Base-by-base conservation (phyloP, 2,329 filamentous ascomycete species). In the Pseudogymnoascus sp. region DNA sequence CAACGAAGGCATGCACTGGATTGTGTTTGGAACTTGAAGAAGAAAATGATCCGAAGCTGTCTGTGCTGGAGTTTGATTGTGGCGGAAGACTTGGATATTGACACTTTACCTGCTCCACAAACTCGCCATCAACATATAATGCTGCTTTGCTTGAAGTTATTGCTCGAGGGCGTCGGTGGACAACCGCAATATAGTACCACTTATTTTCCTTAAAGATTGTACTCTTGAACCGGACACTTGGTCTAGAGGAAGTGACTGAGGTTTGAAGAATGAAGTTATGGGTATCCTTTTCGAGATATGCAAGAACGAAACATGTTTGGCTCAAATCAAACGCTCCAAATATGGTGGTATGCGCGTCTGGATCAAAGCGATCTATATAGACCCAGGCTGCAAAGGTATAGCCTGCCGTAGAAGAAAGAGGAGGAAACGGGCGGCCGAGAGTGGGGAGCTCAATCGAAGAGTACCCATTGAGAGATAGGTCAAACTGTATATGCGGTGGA, bases 191-290 rank as follows among this genome's bases (percentile, higher is more conserved):
- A 74, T 99, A 94, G 74, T 99, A 99, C 94, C 94, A 99, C 68
- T 79, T 82, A 61, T 86, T 84, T 65, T 89, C 82, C 68, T 86
- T 79, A 71, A 99, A 97, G 0, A 81, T 79, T 9, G 87, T 84
- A 2, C 89, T 89, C 73, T 94, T 96, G 80, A 99, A 99, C 62
- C 94, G 86, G 55, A 99, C 90, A 74, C 93, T 97, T 2, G 94
- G 93, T 63, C 89, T 85, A 60, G 86, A 81, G 7, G 92, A 92
- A 60, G 86, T 90, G 64, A 97, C 89, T 15, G 94, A 97, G 6
- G 95, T 97, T 76, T 99, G 94, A 5, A 99, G 79, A 67, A 99
- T 99, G 67, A 99, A 89, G 75, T 96, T 94, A 64, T 84, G 90
- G 1, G 91, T 96, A 73, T 97, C 92, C 71, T 89, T 92, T 73